These are phyloP conservation scores for Pichia sp. DNA, from an alignment of 1,139 yeast genomes.

Conservation along the genomic window DNA sequence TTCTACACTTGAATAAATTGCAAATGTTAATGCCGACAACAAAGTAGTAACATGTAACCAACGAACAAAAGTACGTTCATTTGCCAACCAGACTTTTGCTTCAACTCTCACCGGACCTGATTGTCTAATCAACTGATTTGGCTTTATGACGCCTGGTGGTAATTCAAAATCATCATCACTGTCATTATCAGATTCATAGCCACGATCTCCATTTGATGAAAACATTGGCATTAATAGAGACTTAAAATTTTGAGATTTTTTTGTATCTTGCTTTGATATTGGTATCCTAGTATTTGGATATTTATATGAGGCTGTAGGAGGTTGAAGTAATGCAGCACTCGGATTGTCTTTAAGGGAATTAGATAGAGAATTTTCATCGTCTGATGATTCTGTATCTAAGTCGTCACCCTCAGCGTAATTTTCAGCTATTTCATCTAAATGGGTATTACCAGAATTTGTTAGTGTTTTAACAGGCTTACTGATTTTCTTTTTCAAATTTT, in stretches of 20 bases:
- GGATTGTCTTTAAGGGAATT: constrained; percentile 8
- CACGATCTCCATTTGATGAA: constrained; percentile 24
- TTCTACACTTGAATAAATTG: constrained; percentile 71
- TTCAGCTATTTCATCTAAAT: constrained; percentile 22
- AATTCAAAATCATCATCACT: constrained; percentile 69
- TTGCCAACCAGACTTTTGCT: constrained; percentile 97
- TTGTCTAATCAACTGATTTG: constrained; percentile 70
- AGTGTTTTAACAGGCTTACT: constrained; percentile 18
- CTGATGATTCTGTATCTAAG: constrained; percentile 30
- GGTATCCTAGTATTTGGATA: constrained; percentile 6
- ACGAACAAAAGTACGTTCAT: constrained; percentile 92
- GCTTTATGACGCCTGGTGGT: constrained; percentile 86
- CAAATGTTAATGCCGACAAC: constrained; percentile 78
- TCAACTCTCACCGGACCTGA: constrained; percentile 91
- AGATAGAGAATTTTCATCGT: constrained; percentile 34
- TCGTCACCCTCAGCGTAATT: constrained; percentile 22
- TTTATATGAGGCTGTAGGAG: constrained; percentile 3
- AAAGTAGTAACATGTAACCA: constrained; percentile 93
- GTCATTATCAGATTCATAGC: constrained; percentile 56
- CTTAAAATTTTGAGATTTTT: constrained; percentile 2
- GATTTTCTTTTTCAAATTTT: constrained; percentile 24
- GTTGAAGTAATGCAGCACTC: constrained; percentile 3
- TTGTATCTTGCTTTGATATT: constrained; percentile 10
- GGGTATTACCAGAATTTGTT: constrained; percentile 18
- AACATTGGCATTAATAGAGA: constrained; percentile 23